Percentiles rank a stretch among this genome's conserved stretches.
phyloP scores from a whole-genome alignment of 2,329 filamentous ascomycete genomes.

The Podosphaera fusca region DNA sequence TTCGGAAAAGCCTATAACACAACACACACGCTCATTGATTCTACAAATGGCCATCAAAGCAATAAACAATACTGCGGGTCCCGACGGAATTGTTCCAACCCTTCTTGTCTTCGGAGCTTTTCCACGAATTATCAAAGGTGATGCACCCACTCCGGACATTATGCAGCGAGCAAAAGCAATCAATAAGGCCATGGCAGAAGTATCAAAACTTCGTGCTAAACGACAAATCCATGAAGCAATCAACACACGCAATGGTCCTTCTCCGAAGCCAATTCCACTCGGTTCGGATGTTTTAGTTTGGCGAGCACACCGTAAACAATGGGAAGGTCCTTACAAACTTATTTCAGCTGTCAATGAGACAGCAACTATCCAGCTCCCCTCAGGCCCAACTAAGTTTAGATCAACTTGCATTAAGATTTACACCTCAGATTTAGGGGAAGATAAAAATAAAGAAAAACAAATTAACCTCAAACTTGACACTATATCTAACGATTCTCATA shows the following conservation, averaged over 20 bases:
- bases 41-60: not conserved
- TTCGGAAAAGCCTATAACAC: no score
- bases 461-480: not conserved
- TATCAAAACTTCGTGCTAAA: slow-evolving; percentile 2
- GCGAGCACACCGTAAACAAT: slow-evolving; percentile 1
- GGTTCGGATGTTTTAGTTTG: slow-evolving; percentile 2
- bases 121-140: not conserved
- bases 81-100: not conserved
- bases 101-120: not conserved
- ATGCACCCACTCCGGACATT: not conserved
- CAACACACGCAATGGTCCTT: slow-evolving; percentile 1
- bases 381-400: not conserved
- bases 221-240: slow-evolving; percentile 1
- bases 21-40: no score
- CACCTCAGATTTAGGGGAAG: not conserved
- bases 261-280: not conserved
- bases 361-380: not conserved
- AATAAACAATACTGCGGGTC: not conserved
- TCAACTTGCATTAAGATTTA: not conserved
- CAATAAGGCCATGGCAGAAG: slow-evolving; percentile 4
- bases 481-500: no score
- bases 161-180: slow-evolving; percentile 1
- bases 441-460: not conserved
- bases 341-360: not conserved
- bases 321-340: slow-evolving; percentile 1